Evolutionary conservation across 441 rosid species (phyloP).

Genomic region (Macaranga tanarius): DNA sequence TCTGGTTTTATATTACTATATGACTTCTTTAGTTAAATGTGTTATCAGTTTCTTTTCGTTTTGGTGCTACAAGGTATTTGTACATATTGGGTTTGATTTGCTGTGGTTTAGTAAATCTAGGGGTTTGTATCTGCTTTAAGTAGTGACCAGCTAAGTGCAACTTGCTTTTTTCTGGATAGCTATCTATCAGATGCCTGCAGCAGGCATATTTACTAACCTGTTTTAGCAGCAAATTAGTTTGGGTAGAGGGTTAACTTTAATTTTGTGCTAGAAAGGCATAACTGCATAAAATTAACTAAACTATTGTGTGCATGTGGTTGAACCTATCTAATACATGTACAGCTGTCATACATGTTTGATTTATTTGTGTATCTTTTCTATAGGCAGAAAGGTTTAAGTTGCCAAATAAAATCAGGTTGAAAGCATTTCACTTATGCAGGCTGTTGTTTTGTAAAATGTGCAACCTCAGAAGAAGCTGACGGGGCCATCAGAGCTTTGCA

Average conservation of each 20-base stretch:
- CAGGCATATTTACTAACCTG: not conserved
- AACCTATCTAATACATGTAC: not conserved
- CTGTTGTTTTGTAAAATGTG: slow-evolving; percentile 98
- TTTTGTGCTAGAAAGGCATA: not conserved
- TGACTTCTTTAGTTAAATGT: not conserved
- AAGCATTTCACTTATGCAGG: slow-evolving; percentile 67
- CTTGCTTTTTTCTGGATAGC: not conserved
- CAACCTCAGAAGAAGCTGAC: slow-evolving; percentile 89
- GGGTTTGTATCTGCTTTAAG: not conserved
- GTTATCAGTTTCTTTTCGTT: not conserved
- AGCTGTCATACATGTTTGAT: not conserved
- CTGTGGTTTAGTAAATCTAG: not conserved
- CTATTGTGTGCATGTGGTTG: not conserved
- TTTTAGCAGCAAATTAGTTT: not conserved
- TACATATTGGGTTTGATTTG: not conserved
- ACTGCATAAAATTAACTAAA: no score
- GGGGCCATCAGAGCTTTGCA: slow-evolving; percentile 97
- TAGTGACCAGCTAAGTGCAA: not conserved
- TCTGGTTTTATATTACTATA: not conserved
- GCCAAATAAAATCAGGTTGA: slow-evolving; percentile 20
- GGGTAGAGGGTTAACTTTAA: not conserved
- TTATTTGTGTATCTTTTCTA: not conserved
- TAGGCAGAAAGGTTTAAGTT: not conserved
- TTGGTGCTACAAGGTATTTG: not conserved
- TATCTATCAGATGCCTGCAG: not conserved